Conservation (phyloP, 495 filamentous ascomycete genomes). For the Daldinia grandis region DNA sequence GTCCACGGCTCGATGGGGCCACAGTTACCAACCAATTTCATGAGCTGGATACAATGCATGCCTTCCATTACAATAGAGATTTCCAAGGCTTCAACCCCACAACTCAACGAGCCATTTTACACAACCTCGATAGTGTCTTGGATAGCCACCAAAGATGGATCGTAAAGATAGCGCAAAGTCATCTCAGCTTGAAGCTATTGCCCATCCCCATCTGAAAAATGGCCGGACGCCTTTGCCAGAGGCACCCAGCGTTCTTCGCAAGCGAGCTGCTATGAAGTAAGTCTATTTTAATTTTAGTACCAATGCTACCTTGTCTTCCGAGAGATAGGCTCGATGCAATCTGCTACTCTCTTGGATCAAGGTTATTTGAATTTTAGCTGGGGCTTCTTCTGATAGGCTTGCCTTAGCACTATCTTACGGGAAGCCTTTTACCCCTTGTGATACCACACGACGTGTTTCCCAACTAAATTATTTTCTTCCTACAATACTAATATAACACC, state of each 20-base stretch:
- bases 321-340: too few species aligned
- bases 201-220: not conserved
- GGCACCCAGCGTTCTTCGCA: not conserved
- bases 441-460: too few species aligned
- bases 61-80: not conserved
- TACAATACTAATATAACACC: too few species aligned
- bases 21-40: not conserved
- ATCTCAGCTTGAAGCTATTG: not conserved
- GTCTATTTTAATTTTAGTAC: not conserved
- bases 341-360: not conserved
- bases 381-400: not conserved
- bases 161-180: not conserved
- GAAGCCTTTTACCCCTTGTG: too few species aligned
- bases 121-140: not conserved
- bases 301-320: not conserved
- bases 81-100: not conserved
- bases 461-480: too few species aligned
- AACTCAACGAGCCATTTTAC: not conserved
- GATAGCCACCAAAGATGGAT: not conserved
- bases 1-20: not conserved
- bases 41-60: not conserved
- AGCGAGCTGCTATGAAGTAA: not conserved
- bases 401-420: too few species aligned
- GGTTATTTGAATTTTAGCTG: not conserved
- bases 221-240: not conserved